Evolutionary conservation across 495 filamentous ascomycete species (phyloP), one percentile per base, ranked within the genome.

Genomic region (Bryoglossum gracile): DNA sequence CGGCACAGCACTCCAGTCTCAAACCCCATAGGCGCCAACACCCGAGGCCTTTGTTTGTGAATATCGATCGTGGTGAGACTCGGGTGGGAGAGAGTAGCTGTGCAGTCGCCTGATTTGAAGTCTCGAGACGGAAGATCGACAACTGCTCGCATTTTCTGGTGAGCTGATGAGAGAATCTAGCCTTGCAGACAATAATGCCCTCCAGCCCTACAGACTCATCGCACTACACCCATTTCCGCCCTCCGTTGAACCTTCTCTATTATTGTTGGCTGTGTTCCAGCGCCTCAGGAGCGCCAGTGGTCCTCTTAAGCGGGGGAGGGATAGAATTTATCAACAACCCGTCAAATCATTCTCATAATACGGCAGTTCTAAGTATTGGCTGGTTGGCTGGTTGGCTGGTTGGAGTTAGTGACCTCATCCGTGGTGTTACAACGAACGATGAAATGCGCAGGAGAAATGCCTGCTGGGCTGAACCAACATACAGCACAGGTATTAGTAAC

Each of bases 91-190:
- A 43, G 41, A 25, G 25, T 23, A 43, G 41, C 41, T 43, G 41
- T 13, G 16, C 34, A 5, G 8, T 5, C 13, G 26, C 13, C 13
- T 30, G 6, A 13, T 37, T 37, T 8, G 41, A 43, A 23, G 41
- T 25, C 14, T 16, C 41, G 18, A 43, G 24, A 25, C 41, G 41
- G 41, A 25, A 43, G 41, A 43, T 43, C 41, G 41, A 43, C 41
- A n/a, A 6, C 5, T 30, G 5, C 26, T 30, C 26, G 26, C 26
- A 6, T 5, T 16, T 32, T 14, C 14, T 23, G 1, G 10, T 43
- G 41, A 48, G 46, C 46, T 48, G 46, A 48, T 34, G 17, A 17
- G 23, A 32, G 25, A 28, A 43, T 43, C 41, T 43, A 43, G 41
- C 41, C 41, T 28, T 32, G 41, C 23, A 41, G 26, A 14, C 38